Conservation (phyloP, 768 basidiomycete genomes). For the Rhodotorula paludigena region DNA sequence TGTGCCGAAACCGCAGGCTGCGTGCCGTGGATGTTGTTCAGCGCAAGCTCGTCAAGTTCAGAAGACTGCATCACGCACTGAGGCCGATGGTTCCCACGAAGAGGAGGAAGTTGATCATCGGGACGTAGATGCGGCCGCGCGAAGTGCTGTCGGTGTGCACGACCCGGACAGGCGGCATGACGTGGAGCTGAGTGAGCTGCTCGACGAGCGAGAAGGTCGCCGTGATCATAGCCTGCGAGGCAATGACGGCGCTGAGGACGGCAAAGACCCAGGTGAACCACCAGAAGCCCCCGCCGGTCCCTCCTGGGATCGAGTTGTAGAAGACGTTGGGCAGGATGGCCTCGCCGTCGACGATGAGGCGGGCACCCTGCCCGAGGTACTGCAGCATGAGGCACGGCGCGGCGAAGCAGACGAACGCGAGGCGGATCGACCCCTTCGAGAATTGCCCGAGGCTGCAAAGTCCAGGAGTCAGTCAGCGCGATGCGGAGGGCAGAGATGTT, state of each 20-base stretch:
- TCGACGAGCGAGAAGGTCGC: constrained; percentile 58
- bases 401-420: constrained; percentile 52
- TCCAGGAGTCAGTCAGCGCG: not conserved
- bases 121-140: constrained; percentile 65
- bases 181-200: constrained; percentile 57
- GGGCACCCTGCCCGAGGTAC: constrained; percentile 68
- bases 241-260: constrained; percentile 59
- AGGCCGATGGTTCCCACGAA: constrained; percentile 28
- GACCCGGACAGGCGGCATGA: constrained; percentile 47
- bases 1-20: constrained; percentile 57
- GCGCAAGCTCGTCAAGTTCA: not conserved
- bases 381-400: constrained; percentile 62
- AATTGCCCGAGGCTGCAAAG: constrained; percentile 62
- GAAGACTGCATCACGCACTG: not conserved
- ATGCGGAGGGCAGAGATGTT: not conserved
- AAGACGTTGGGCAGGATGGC: constrained; percentile 57
- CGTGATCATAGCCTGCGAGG: constrained; percentile 57
- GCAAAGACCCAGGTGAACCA: constrained; percentile 67
- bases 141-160: constrained; percentile 59
- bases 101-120: constrained; percentile 58
- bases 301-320: constrained; percentile 62
- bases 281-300: constrained; percentile 55
- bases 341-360: constrained; percentile 56
- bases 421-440: constrained; percentile 59
- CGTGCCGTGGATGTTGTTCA: constrained; percentile 53